These are phyloP conservation scores for Pascua guehoae DNA, from an alignment of 1,284 basidiomycete genomes.

Conservation along the genomic window DNA sequence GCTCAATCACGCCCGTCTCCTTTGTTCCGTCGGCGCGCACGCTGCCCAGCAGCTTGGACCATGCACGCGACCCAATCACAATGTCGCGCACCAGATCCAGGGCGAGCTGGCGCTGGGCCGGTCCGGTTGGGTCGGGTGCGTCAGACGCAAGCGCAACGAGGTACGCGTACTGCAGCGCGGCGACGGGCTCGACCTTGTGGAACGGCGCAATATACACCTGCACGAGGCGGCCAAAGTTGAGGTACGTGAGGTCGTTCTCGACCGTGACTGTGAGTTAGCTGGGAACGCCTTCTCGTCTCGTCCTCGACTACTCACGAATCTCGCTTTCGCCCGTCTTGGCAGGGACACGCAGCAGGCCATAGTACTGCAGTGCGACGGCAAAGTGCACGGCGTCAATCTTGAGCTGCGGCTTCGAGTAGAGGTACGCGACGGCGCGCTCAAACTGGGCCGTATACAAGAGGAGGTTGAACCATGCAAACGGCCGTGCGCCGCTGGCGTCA, in stretches of 20 bases:
- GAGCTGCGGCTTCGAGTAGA: slow-evolving; percentile 83
- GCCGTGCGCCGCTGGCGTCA: slow-evolving; percentile 66
- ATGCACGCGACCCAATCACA: slow-evolving; percentile 79
- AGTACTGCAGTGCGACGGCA: slow-evolving; percentile 86
- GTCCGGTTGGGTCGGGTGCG: slow-evolving; percentile 59
- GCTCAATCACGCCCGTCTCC: slow-evolving; percentile 85
- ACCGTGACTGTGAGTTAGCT: slow-evolving; percentile 53
- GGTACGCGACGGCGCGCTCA: slow-evolving; percentile 82
- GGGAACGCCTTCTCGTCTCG: background rate
- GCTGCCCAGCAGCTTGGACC: slow-evolving; percentile 82
- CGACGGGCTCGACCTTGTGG: slow-evolving; percentile 82
- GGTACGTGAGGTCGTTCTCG: slow-evolving; percentile 48
- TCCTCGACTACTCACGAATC: slow-evolving; percentile 59
- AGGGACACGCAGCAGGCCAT: slow-evolving; percentile 84
- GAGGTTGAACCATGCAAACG: slow-evolving; percentile 78
- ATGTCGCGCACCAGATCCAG: slow-evolving; percentile 86
- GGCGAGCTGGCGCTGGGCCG: slow-evolving; percentile 76
- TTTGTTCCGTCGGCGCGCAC: slow-evolving; percentile 82
- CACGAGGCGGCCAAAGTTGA: slow-evolving; percentile 81
- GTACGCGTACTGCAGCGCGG: slow-evolving; percentile 93
- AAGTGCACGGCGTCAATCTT: slow-evolving; percentile 94
- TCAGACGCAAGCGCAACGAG: slow-evolving; percentile 79
- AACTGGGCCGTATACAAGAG: slow-evolving; percentile 91
- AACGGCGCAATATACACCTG: slow-evolving; percentile 92
- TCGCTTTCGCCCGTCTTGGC: slow-evolving; percentile 76